Evolutionary conservation across 176 grass and related monocot species (phyloP).

Genomic region (Raddia guianensis): DNA sequence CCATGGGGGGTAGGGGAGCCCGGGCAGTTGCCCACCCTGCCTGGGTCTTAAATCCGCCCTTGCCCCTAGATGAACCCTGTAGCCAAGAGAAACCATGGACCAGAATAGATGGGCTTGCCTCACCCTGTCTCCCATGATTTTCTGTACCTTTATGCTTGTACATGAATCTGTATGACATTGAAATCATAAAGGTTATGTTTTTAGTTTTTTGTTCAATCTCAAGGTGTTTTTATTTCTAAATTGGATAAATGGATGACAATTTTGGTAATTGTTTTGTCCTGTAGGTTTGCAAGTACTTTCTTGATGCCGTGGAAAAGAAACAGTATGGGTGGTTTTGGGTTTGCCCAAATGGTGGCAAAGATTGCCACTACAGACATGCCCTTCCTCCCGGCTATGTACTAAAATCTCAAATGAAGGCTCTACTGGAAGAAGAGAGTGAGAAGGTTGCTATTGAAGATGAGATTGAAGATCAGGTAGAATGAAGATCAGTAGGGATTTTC

Average conservation of each 20-base stretch:
- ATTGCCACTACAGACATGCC: slow-evolving; percentile 96
- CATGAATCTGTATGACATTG: not conserved
- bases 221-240: slow-evolving; percentile 17
- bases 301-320: slow-evolving; percentile 99
- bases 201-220: not conserved
- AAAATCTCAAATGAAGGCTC: slow-evolving; percentile 99
- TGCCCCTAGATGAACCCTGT: too few relatives aligned
- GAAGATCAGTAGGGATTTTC: slow-evolving; percentile 22
- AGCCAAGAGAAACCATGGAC: too few relatives aligned
- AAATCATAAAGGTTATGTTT: not conserved
- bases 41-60: too few relatives aligned
- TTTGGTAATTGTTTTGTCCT: slow-evolving; percentile 35
- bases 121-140: not conserved
- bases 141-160: not conserved
- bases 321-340: slow-evolving; percentile 99
- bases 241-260: not conserved
- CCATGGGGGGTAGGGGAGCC: too few relatives aligned
- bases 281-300: slow-evolving; percentile 94
- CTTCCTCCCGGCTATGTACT: slow-evolving; percentile 93
- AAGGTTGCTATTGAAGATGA: slow-evolving; percentile 94
- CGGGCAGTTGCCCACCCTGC: too few relatives aligned
- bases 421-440: slow-evolving; percentile 93
- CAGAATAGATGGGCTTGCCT: too few relatives aligned
- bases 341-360: slow-evolving; percentile 92
- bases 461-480: slow-evolving; percentile 87